Evolutionary conservation across 2,329 filamentous ascomycete species (phyloP), one percentile per base, ranked within the genome.

Genomic region (Pezicula carpinea): DNA sequence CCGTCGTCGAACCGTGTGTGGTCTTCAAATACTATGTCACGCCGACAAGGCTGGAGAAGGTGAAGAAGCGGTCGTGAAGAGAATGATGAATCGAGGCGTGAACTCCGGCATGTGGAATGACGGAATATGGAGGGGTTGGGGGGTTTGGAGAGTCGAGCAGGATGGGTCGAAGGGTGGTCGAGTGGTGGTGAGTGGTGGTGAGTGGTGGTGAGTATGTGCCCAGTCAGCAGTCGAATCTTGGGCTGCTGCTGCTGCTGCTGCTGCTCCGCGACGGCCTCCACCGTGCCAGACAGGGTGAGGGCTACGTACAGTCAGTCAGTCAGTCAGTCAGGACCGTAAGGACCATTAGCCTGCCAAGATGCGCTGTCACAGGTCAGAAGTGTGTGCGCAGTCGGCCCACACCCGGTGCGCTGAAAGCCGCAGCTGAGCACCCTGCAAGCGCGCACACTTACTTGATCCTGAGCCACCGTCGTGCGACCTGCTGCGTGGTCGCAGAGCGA

Each of bases 121-220:
- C 52, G 54, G 23, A 26, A 53, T 44, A 35, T 52, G 52, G 52
- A 54, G 48, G 48, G 52, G 54, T 46, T 50, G 50, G 53, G 31
- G 33, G 31, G 48, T 18, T 22, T 46, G 43, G 48, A 18, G 50
- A 36, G 39, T 39, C 39, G 45, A 38, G 21, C 19, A 32, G 46
- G 39, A 33, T 32, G 29, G 42, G 21, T 8, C 6, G 5, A 39
- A 42, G 15, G 15, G 23, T 23, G 39, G 31, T n/a, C 13, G n/a
- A n/a, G n/a, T n/a, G n/a, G n/a, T n/a, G n/a, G n/a, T n/a, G n/a
- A n/a, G n/a, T n/a, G n/a, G n/a, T n/a, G n/a, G n/a, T n/a, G n/a
- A n/a, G n/a, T n/a, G n/a, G n/a, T n/a, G n/a, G n/a, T n/a, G n/a
- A n/a, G n/a, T n/a, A n/a, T n/a, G n/a, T n/a, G n/a, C n/a, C n/a